Conservation (phyloP, 345 rosid genomes). For the Bruguiera sexangula region DNA sequence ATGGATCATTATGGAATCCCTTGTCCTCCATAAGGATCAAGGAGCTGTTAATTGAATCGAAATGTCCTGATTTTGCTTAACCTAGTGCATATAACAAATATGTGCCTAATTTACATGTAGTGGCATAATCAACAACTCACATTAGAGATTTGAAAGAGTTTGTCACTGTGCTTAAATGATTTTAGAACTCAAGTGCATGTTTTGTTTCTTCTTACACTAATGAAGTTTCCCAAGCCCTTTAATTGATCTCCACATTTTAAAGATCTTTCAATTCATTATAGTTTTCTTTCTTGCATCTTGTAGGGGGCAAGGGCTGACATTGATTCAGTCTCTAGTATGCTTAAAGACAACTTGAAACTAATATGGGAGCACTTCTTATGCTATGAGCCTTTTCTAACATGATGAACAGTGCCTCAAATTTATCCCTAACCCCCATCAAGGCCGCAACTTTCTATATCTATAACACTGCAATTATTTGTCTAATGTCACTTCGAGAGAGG, state of each 20-base stretch:
- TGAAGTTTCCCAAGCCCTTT: background rate
- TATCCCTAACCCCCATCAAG: background rate
- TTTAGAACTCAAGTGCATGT: background rate
- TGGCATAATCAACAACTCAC: too few relatives aligned
- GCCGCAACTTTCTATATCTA: too few relatives aligned
- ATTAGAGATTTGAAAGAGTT: too few relatives aligned
- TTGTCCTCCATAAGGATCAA: too few relatives aligned
- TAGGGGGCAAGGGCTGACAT: constrained; percentile 31
- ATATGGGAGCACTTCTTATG: constrained; percentile 44
- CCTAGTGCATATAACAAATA: too few relatives aligned
- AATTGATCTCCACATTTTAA: background rate
- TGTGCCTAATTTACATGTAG: too few relatives aligned
- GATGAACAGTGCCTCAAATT: background rate
- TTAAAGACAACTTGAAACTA: constrained; percentile 35
- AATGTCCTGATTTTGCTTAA: too few relatives aligned
- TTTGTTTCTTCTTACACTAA: background rate
- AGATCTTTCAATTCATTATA: background rate
- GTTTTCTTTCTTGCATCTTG: background rate
- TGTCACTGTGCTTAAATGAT: too few relatives aligned
- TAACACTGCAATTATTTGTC: background rate
- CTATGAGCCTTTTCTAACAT: constrained; percentile 6
- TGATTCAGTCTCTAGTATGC: constrained; percentile 22
- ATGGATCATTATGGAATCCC: too few relatives aligned
- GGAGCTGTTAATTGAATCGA: too few relatives aligned
- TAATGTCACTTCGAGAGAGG: background rate